Conservation (phyloP, 331 rosid species). For the Rhamnella rubrinervis region DNA sequence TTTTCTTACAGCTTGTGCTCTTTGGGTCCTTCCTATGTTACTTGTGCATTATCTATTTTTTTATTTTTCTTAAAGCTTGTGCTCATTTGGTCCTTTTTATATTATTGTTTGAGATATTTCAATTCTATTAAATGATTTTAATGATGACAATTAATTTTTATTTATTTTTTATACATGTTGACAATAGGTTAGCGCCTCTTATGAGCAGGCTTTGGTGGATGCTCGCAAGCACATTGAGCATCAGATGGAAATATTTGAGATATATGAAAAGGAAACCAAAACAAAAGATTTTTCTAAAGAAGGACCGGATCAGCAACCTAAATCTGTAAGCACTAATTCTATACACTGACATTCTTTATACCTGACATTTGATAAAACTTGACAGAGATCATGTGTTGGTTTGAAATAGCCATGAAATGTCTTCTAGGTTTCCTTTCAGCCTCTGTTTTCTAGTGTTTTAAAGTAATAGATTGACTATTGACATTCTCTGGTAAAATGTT, state of each 20-base stretch:
- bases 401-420: too few relatives aligned
- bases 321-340: constrained; percentile 65
- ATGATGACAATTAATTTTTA: constrained; percentile 26
- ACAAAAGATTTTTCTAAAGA: constrained; percentile 98
- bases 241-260: constrained; percentile 95
- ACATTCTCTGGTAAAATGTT: neutral
- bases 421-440: too few relatives aligned
- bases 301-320: constrained; percentile 96
- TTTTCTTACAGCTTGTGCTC: too few relatives aligned
- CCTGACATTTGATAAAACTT: neutral
- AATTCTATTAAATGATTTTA: constrained; percentile 16
- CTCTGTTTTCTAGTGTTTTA: too few relatives aligned
- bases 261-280: constrained; percentile 96
- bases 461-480: neutral
- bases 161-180: constrained; percentile 37
- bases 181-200: constrained; percentile 92
- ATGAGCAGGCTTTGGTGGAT: constrained; percentile 97
- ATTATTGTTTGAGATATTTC: neutral
- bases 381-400: too few relatives aligned
- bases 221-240: constrained; percentile 93
- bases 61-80: neutral
- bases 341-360: neutral
- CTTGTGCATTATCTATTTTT: neutral
- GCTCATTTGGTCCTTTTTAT: neutral
- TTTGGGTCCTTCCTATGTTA: too few relatives aligned